Evolutionary conservation across 257 asterid genomes (phyloP), one percentile per base, ranked within the genome.

Genomic region (Cinchona pubescens): DNA sequence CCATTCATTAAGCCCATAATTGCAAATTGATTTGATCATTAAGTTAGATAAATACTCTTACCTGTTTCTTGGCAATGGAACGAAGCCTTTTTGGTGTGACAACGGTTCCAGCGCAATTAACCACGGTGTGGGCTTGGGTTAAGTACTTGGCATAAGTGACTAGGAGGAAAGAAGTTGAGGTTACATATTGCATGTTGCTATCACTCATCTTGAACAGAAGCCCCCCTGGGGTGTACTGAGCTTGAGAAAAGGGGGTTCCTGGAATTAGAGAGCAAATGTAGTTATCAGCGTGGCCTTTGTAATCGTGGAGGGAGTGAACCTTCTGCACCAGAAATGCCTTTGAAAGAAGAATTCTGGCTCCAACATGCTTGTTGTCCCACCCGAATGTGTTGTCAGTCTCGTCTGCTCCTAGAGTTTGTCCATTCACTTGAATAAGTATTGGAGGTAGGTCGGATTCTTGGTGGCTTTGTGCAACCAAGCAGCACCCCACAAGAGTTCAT

Each of bases 321-420:
- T 88, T 92, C 81, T 95, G 98, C 63, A 95, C 94, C 9, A 95
- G 94, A 87, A 84, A 95, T 42, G 97, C 96, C 96, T 95, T 95
- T 71, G 99, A 91, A 66, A 95, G 89, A 21, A 95, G 96, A 79
- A 95, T 92, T 80, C 99, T 87, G 0, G 98, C 98, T 40, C 98
- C 98, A 71, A 87, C 98, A 84, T 92, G 99, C 82, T 95, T 95
- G 83, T 92, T 95, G 81, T 95, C 99, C 99, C 98, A 92, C 35
- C 99, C 97, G 66, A 95, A 95, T 35, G 98, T 91, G 66, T 89
- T 87, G 61, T 95, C 99, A 27, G 90, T 49, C 78, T 92, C 99
- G 34, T 83, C 96, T 2, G 99, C 99, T 32, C 99, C 99, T 18
- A 95, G 96, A 2, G 88, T 91, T 75, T 86, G 92, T 13, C 99